A percentile compares a stretch with the other conserved stretches of the same genome.
These are phyloP conservation scores for Persicaria maculosa DNA, from an alignment of 148 eudicot species.

Conservation along the genomic window DNA sequence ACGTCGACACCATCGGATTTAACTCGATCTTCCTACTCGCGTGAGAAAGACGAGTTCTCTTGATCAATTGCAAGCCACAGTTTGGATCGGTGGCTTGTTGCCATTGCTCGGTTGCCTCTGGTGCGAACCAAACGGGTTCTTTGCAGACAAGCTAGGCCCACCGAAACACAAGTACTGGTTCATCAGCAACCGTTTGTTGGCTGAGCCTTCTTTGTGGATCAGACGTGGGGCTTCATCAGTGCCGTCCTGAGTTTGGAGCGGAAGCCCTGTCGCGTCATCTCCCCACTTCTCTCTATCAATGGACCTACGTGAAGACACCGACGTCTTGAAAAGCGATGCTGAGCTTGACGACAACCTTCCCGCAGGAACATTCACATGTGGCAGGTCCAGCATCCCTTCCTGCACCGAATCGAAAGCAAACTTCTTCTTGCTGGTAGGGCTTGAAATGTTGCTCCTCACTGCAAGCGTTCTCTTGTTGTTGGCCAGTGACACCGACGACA, in stretches of 20 bases:
- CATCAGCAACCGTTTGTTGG: conserved; percentile 24
- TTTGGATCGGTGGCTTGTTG: not conserved
- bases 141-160: conserved; percentile 22
- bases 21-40: too few species aligned
- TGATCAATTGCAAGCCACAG: not conserved
- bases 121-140: conserved; percentile 3
- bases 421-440: conserved; percentile 76
- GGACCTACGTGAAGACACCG: conserved; percentile 42
- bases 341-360: conserved; percentile 33
- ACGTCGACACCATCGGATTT: too few species aligned
- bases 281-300: conserved; percentile 47
- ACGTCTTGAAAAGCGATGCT: conserved; percentile 47
- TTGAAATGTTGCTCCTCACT: conserved; percentile 64
- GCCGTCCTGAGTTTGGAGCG: conserved; percentile 17
- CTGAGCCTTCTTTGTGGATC: conserved; percentile 24
- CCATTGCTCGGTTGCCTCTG: not conserved
- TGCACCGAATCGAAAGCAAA: conserved; percentile 53
- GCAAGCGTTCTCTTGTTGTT: conserved; percentile 73
- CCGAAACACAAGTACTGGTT: conserved; percentile 63
- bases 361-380: conserved; percentile 24
- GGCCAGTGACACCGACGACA: conserved; percentile 31
- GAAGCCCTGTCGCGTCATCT: not conserved
- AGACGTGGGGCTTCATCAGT: conserved; percentile 18
- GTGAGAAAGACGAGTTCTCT: too few species aligned
- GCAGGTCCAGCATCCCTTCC: conserved; percentile 33